Conservation (phyloP, 1,139 yeast genomes). For the Torulaspora pretoriensis region DNA sequence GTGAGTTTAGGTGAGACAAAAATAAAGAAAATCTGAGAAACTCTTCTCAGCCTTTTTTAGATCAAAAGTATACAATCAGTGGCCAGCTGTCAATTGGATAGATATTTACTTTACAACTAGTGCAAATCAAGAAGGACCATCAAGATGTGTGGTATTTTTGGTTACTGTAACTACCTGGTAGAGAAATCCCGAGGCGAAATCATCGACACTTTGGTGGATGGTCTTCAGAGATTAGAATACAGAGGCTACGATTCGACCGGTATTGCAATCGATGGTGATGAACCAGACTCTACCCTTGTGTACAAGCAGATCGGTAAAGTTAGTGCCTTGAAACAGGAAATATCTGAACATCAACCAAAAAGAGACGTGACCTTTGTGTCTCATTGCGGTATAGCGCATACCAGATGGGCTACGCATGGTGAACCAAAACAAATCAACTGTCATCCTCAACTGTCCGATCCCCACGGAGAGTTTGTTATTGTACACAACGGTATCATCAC, state of each 20-base stretch:
- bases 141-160: slow-evolving; percentile 85
- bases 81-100: background rate
- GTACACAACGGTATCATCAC: slow-evolving; percentile 99
- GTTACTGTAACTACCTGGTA: slow-evolving; percentile 92
- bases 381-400: slow-evolving; percentile 97
- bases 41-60: background rate
- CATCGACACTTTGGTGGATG: slow-evolving; percentile 82
- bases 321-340: slow-evolving; percentile 66
- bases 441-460: slow-evolving; percentile 94
- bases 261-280: slow-evolving; percentile 88
- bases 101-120: background rate
- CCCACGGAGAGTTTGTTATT: slow-evolving; percentile 74
- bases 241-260: slow-evolving; percentile 99
- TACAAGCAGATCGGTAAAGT: slow-evolving; percentile 93
- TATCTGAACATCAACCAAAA: slow-evolving; percentile 52
- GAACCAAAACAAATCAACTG: slow-evolving; percentile 81
- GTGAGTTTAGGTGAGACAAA: background rate
- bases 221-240: slow-evolving; percentile 89
- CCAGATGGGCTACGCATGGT: slow-evolving; percentile 99
- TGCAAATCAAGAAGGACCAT: background rate
- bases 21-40: background rate
- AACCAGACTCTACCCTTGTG: slow-evolving; percentile 56
- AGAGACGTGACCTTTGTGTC: slow-evolving; percentile 64
- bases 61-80: background rate
- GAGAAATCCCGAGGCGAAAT: slow-evolving; percentile 91